phyloP scores from a whole-genome alignment of 352 stramenopile species.

The Pythium phragmitis region DNA sequence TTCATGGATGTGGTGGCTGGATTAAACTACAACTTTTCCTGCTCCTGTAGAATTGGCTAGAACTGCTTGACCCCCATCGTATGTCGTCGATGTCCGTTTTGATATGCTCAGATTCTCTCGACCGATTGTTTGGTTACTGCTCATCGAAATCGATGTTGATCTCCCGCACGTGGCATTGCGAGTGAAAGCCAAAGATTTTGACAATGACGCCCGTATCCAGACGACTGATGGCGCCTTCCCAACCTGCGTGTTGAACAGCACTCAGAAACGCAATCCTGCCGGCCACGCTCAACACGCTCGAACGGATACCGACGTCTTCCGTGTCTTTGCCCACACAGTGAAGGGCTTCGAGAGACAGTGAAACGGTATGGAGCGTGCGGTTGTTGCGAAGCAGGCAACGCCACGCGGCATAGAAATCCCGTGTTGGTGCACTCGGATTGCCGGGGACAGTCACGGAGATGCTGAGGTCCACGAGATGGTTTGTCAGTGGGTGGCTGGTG shows the following conservation, averaged over 20 bases:
- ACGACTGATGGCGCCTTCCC: neutral
- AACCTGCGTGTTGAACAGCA: neutral
- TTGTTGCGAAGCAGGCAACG: neutral
- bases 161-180: no score
- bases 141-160: no score
- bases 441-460: neutral
- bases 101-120: no score
- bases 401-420: neutral
- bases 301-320: neutral
- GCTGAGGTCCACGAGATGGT: neutral
- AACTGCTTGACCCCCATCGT: no score
- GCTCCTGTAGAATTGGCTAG: no score
- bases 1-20: no score
- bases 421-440: no score
- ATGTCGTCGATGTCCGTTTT: no score
- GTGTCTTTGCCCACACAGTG: neutral
- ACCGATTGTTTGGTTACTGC: no score
- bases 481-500: neutral
- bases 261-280: constrained; percentile 8
- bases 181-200: no score
- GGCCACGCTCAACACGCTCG: neutral
- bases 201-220: neutral
- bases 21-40: no score
- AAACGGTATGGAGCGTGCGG: neutral
- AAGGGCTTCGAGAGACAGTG: neutral